Percentiles rank a stretch among this genome's conserved stretches.
phyloP scores from a whole-genome alignment of 1,284 basidiomycete species.

The Pyrrhoderma noxium region DNA sequence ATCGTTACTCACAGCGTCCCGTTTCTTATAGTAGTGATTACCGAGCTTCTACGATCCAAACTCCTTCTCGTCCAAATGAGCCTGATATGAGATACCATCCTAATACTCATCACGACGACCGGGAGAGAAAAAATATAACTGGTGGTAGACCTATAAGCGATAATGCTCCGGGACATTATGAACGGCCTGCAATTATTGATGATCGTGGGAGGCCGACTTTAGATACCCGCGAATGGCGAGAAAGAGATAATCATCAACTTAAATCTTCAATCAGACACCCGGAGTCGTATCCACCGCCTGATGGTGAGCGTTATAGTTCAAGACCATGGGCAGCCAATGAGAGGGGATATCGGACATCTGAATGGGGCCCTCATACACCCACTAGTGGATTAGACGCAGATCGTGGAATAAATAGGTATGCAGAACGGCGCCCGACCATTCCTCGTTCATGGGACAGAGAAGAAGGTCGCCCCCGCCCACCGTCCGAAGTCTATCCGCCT shows the following conservation, averaged over 20 bases:
- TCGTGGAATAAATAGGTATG: neutral
- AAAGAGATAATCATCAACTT: slow-evolving; percentile 5
- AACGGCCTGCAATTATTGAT: neutral
- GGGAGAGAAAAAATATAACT: neutral
- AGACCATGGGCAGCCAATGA: slow-evolving; percentile 11
- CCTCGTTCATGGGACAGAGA: slow-evolving; percentile 18
- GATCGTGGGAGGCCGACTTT: slow-evolving; percentile 4
- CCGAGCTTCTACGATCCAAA: too few species aligned
- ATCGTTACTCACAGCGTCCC: neutral
- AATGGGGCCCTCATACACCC: neutral
- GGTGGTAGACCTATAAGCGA: neutral
- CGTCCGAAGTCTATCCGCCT: slow-evolving; percentile 12
- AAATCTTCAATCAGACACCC: slow-evolving; percentile 3
- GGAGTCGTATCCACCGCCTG: neutral
- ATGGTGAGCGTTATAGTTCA: neutral
- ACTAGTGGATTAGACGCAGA: slow-evolving; percentile 7
- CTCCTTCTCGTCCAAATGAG: too few species aligned
- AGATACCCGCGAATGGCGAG: slow-evolving; percentile 16
- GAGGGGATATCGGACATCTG: slow-evolving; percentile 2
- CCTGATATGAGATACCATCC: neutral
- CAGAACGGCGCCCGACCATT: slow-evolving; percentile 7
- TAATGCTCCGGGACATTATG: neutral
- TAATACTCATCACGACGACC: slow-evolving; percentile 5
- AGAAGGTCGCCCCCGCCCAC: slow-evolving; percentile 6
- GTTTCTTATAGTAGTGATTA: too few species aligned